These are phyloP conservation scores for Fusarium sp. DNA, from an alignment of 2,329 filamentous ascomycete species.

Conservation along the genomic window DNA sequence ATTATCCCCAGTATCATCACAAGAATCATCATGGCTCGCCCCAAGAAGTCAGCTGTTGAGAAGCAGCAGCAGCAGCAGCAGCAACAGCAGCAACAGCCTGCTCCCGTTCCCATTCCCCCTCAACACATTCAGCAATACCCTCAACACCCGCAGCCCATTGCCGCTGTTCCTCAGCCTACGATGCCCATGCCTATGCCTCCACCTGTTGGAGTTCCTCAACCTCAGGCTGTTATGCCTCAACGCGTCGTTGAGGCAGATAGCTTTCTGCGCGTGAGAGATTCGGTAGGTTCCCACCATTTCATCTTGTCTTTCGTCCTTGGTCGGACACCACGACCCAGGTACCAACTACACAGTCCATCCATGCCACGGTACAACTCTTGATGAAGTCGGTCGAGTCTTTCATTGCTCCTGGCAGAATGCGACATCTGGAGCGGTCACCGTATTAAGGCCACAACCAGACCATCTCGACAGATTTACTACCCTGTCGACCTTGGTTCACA, in stretches of 20 bases:
- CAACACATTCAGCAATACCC: slow-evolving; percentile 39
- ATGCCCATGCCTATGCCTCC: slow-evolving; percentile 52
- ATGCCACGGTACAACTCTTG: background rate
- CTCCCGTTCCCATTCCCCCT: slow-evolving; percentile 48
- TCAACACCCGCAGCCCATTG: slow-evolving; percentile 44
- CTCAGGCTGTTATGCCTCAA: slow-evolving; percentile 41
- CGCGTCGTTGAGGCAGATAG: slow-evolving; percentile 75
- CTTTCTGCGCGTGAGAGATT: slow-evolving; percentile 83
- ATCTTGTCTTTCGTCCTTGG: slow-evolving; percentile 3
- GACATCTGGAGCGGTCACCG: background rate
- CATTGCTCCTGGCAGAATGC: background rate
- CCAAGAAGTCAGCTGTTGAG: slow-evolving; percentile 56
- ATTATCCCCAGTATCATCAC: background rate
- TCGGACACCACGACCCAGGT: background rate
- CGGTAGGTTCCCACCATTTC: slow-evolving; percentile 67
- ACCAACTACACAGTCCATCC: background rate
- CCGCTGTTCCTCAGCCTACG: slow-evolving; percentile 54
- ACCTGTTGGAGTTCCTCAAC: slow-evolving; percentile 34
- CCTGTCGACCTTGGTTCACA: background rate
- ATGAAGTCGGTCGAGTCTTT: background rate
- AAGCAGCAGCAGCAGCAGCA: slow-evolving; percentile 47
- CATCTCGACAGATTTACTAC: background rate
- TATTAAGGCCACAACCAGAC: too few relatives aligned
- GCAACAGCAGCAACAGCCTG: slow-evolving; percentile 50
- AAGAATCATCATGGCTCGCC: slow-evolving; percentile 56